phyloP scores from a whole-genome alignment of 2,329 filamentous ascomycete species.

The Claviceps monticola region DNA sequence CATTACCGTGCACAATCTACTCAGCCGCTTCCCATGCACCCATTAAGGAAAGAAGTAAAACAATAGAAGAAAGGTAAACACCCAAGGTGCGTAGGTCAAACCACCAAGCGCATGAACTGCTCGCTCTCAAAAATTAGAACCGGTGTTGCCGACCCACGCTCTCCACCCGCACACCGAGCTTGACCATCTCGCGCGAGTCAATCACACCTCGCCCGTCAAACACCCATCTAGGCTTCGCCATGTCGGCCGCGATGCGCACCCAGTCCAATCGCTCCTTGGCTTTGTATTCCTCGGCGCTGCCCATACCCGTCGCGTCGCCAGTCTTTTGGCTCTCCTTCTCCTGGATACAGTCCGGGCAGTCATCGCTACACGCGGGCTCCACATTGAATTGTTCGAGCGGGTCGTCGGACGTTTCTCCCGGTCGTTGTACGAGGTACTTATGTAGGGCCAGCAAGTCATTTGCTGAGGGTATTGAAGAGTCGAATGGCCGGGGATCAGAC shows the following conservation, averaged over 20 bases:
- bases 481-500: conserved; percentile 34
- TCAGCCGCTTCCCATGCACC: no score
- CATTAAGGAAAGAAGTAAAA: neutral
- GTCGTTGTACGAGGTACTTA: conserved; percentile 27
- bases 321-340: conserved; percentile 23
- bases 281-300: conserved; percentile 29
- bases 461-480: conserved; percentile 21
- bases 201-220: conserved; percentile 44
- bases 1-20: no score
- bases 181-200: conserved; percentile 31
- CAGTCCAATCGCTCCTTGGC: conserved; percentile 37
- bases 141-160: conserved; percentile 35
- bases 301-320: conserved; percentile 28
- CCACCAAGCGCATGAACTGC: conserved; percentile 7
- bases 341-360: conserved; percentile 37
- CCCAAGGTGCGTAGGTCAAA: neutral
- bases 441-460: conserved; percentile 34
- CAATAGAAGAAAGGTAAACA: neutral
- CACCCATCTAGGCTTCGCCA: conserved; percentile 40
- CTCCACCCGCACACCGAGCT: conserved; percentile 38
- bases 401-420: conserved; percentile 20
- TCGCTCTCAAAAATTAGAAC: conserved; percentile 15
- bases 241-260: conserved; percentile 32
- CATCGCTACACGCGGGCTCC: conserved; percentile 30
- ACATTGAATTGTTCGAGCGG: conserved; percentile 31